These are phyloP conservation scores for Neonectria coccinea DNA, from an alignment of 2,329 filamentous ascomycete genomes.

Conservation along the genomic window DNA sequence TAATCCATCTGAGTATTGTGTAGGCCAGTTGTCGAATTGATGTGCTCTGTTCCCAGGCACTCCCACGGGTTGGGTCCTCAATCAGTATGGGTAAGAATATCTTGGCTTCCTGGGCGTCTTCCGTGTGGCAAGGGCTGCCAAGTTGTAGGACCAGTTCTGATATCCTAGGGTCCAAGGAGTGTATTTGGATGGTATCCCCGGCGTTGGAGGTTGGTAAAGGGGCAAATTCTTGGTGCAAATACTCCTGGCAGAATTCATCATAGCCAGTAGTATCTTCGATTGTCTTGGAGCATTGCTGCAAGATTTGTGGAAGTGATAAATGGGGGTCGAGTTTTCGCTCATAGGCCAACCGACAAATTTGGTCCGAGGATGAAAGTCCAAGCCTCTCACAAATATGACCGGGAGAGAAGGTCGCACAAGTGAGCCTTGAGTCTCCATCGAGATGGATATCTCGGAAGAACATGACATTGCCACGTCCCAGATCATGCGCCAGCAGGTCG, in stretches of 20 bases:
- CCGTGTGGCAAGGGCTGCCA: conserved; percentile 17
- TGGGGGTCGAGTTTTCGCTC: conserved; percentile 47
- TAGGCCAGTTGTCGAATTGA: conserved; percentile 66
- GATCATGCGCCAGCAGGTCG: conserved; percentile 81
- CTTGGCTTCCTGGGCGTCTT: conserved; percentile 44
- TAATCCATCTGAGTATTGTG: conserved; percentile 54
- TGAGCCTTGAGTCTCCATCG: conserved; percentile 39
- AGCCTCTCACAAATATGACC: conserved; percentile 56
- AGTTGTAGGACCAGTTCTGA: conserved; percentile 55
- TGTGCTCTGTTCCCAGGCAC: conserved; percentile 67
- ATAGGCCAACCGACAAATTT: conserved; percentile 52
- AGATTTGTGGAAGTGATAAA: conserved; percentile 47
- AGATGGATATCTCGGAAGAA: conserved; percentile 75
- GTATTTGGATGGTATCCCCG: conserved; percentile 32
- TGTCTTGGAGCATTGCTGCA: conserved; percentile 43
- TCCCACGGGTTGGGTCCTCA: conserved; percentile 66
- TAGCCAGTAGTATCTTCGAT: conserved; percentile 42
- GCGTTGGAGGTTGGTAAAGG: conserved; percentile 31
- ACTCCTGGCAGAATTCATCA: conserved; percentile 49
- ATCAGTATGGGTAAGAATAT: conserved; percentile 76
- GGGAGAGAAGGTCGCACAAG: conserved; percentile 48
- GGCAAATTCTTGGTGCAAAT: conserved; percentile 42
- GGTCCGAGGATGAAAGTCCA: conserved; percentile 49
- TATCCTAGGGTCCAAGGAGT: conserved; percentile 52
- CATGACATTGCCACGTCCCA: conserved; percentile 73